These are phyloP conservation scores for Fusarium pininemorale DNA, from an alignment of 2,329 filamentous ascomycete genomes.

Conservation along the genomic window DNA sequence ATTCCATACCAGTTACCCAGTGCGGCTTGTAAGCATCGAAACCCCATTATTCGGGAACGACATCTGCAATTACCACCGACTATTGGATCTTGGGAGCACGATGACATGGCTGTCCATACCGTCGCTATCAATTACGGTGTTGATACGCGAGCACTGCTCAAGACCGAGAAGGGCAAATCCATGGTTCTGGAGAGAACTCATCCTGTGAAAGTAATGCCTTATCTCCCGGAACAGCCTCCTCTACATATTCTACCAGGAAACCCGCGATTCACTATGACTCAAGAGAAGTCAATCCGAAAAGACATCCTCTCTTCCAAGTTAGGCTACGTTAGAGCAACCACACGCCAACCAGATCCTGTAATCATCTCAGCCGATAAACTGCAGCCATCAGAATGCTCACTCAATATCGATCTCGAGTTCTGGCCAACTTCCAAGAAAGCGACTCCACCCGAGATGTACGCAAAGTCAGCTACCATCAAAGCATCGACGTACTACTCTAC, in stretches of 20 bases:
- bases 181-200: neutral
- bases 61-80: constrained; percentile 32
- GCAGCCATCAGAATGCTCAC: neutral
- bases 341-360: constrained; percentile 20
- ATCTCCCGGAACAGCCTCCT: constrained; percentile 25
- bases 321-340: constrained; percentile 19
- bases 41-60: neutral
- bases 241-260: constrained; percentile 18
- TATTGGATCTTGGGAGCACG: constrained; percentile 28
- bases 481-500: constrained; percentile 28
- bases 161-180: neutral
- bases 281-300: constrained; percentile 29
- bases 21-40: constrained; percentile 20
- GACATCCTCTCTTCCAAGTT: constrained; percentile 17
- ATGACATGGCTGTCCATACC: constrained; percentile 31
- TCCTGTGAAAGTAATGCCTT: constrained; percentile 28
- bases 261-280: constrained; percentile 6
- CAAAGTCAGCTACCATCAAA: constrained; percentile 19
- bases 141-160: neutral
- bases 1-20: constrained; percentile 31
- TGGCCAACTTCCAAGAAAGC: constrained; percentile 20
- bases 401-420: constrained; percentile 28
- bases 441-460: constrained; percentile 14
- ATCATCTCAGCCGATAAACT: constrained; percentile 28
- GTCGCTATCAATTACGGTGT: constrained; percentile 23